Conservation (phyloP, 345 rosid species). For the Linum lewisii region DNA sequence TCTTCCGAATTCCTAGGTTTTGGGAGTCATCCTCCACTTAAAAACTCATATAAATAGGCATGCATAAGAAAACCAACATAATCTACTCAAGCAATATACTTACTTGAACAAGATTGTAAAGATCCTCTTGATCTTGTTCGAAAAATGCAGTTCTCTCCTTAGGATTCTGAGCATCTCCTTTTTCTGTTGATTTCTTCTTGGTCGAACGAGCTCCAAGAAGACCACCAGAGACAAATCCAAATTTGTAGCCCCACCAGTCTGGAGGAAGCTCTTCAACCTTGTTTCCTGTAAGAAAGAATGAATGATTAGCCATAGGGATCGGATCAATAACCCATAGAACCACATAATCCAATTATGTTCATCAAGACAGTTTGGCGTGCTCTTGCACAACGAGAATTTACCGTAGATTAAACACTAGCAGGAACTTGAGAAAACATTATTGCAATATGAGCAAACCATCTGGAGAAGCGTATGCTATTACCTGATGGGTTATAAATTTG, state of each 20-base stretch:
- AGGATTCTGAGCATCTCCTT: slow-evolving; percentile 22
- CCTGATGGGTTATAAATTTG: slow-evolving; percentile 35
- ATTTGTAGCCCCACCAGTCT: slow-evolving; percentile 91
- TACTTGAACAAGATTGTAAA: slow-evolving; percentile 91
- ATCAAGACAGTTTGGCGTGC: no score
- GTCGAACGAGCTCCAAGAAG: slow-evolving; percentile 66
- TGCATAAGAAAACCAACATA: no score
- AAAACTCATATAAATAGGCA: background rate
- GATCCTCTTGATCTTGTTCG: slow-evolving; percentile 98
- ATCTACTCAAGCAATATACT: slow-evolving; percentile 3
- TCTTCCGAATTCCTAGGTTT: background rate
- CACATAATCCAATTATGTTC: no score
- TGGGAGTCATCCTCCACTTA: background rate
- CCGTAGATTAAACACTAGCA: background rate
- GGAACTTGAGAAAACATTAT: background rate
- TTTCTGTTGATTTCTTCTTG: slow-evolving; percentile 34
- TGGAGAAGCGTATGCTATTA: slow-evolving; percentile 11
- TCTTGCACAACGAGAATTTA: no score
- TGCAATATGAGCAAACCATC: background rate
- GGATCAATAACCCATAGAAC: no score
- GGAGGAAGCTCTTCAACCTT: slow-evolving; percentile 33
- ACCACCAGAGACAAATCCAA: slow-evolving; percentile 88
- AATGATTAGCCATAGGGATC: slow-evolving; percentile 12
- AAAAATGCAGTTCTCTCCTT: slow-evolving; percentile 50
- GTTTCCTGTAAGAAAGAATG: slow-evolving; percentile 31